Percentiles rank a stretch among this genome's conserved stretches.
phyloP scores from a whole-genome alignment of 2,329 filamentous ascomycete genomes.

The Neurospora crassa region DNA sequence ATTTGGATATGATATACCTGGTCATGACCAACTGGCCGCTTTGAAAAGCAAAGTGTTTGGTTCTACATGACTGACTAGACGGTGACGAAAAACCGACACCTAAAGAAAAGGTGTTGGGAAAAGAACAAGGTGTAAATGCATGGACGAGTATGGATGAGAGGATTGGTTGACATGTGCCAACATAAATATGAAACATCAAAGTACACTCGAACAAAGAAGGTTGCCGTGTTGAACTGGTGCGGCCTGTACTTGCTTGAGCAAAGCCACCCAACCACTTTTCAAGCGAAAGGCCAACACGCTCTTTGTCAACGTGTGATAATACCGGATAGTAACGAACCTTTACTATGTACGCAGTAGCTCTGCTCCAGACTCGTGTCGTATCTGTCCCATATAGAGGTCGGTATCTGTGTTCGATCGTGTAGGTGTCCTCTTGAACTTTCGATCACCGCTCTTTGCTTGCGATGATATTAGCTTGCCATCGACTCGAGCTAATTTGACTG shows the following conservation, averaged over 20 bases:
- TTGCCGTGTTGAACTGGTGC: background rate
- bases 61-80: background rate
- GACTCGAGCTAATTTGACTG: background rate
- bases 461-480: background rate
- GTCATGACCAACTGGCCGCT: background rate
- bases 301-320: background rate
- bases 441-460: background rate
- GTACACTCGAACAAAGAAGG: background rate
- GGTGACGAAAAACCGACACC: background rate
- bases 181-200: background rate
- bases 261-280: background rate
- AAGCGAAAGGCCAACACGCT: background rate
- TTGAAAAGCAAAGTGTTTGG: background rate
- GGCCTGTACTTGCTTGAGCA: background rate
- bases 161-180: background rate
- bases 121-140: background rate
- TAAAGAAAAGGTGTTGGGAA: background rate
- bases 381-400: no score
- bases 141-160: background rate
- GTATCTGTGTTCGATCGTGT: background rate
- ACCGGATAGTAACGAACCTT: background rate
- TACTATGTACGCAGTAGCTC: no score
- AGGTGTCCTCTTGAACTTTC: background rate
- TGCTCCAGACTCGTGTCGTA: background rate
- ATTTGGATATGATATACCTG: background rate